Conservation (phyloP, 2,329 filamentous ascomycete genomes). For the Fusarium marasasianum region DNA sequence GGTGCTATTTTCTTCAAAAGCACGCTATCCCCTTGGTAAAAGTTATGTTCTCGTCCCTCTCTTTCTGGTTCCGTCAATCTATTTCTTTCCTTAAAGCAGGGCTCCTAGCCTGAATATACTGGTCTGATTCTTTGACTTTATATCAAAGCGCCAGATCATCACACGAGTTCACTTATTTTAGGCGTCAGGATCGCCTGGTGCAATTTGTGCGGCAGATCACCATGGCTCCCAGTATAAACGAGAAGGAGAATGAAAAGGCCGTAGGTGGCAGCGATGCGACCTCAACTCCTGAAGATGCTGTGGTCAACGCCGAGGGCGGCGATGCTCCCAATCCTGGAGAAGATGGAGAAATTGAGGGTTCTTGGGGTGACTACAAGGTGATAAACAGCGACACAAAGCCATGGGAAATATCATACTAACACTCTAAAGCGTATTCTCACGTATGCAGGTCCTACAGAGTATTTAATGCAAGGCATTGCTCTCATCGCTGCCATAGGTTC, state of each 20-base stretch:
- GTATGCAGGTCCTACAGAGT: slow-evolving; percentile 43
- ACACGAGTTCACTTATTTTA: background rate
- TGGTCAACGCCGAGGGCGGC: slow-evolving; percentile 2
- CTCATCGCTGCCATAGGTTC: slow-evolving; percentile 49
- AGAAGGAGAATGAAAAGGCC: slow-evolving; percentile 26
- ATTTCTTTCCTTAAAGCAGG: background rate
- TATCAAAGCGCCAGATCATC: background rate
- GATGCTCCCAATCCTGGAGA: slow-evolving; percentile 2
- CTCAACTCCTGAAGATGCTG: slow-evolving; percentile 16
- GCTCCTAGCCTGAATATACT: slow-evolving; percentile 8
- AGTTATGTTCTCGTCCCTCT: background rate
- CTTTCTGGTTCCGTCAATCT: background rate
- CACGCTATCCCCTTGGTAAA: slow-evolving; percentile 7
- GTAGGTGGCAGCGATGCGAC: background rate
- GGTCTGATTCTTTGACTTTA: background rate
- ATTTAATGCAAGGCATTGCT: slow-evolving; percentile 42
- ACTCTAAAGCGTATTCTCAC: slow-evolving; percentile 45
- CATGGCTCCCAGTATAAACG: slow-evolving; percentile 24
- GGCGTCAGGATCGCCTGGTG: background rate
- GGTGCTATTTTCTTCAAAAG: slow-evolving; percentile 22
- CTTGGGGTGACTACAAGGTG: slow-evolving; percentile 39
- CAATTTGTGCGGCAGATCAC: background rate
- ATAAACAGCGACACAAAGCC: background rate
- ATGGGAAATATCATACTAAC: background rate
- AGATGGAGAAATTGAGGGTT: slow-evolving; percentile 29